Evolutionary conservation across 352 stramenopile genomes (phyloP), one percentile per base, ranked within the genome.

Genomic region (Elongisporangium undulatum): DNA sequence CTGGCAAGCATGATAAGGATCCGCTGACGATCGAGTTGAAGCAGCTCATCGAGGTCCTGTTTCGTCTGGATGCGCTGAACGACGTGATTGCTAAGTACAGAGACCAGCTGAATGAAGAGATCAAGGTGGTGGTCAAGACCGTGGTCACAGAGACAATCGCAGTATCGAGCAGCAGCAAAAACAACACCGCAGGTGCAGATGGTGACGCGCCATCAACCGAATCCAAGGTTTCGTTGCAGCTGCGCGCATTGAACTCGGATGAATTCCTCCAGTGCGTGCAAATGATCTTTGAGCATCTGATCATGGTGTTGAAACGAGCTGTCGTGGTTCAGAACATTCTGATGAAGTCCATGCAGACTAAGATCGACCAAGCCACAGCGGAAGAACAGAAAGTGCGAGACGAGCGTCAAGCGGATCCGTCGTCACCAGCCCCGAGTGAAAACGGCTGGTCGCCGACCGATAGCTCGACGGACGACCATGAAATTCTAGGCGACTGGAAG

Each of bases 251-350:
- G 29, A 86, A 66, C 3, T 92, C 86, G 4, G 85, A 95, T 55
- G 86, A 95, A 57, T 95, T 95, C 59, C 69, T 94, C 8, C 79
- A 91, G 56, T 95, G 86, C 56, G 79, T 95, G 19, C 80, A 94
- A 58, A 95, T 95, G 86, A 93, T 94, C 49, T 95, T 95, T 64
- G 86, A 95, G 65, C 86, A 95, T 56, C 68, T 95, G 61, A 62
- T 93, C 39, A 81, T 95, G 70, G 64, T 94, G 1, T 65, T 95
- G 16, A 85, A 92, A 62, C 79, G 86, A 53, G 82, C 83, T 49
- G 81, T 92, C 21, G 74, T 92, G 23, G 83, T 95, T 2, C 80
- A 95, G 48, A 75, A 77, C 5, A 77, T 93, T 15, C 58, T 95
- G 5, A 75, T 81, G 8, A 76, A 80, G 21, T 81, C 75, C 1